phyloP scores from a whole-genome alignment of 1,139 yeast genomes.

The Lodderomyces parapsilosis region DNA sequence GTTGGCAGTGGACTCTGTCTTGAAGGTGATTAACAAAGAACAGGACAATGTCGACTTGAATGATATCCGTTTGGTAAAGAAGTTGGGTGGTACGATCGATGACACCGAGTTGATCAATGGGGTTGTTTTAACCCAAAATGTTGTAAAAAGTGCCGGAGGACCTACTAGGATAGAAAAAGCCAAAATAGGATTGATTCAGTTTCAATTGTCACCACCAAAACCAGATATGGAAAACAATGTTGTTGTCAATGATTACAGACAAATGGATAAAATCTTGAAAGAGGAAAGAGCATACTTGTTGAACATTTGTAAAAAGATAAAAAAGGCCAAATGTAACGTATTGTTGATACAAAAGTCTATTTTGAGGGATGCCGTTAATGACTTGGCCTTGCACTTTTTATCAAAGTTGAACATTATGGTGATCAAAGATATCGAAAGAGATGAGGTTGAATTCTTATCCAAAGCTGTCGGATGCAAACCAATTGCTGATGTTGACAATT shows the following conservation, averaged over 20 bases:
- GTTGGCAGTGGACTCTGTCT: slow-evolving; percentile 89
- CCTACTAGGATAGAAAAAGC: slow-evolving; percentile 96
- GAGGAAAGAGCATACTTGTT: slow-evolving; percentile 95
- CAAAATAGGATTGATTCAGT: slow-evolving; percentile 85
- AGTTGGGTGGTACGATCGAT: slow-evolving; percentile 96
- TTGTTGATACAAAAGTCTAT: slow-evolving; percentile 91
- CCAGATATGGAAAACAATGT: slow-evolving; percentile 99
- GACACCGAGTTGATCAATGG: slow-evolving; percentile 94
- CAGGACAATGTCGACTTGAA: slow-evolving; percentile 71
- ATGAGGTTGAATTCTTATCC: slow-evolving; percentile 90
- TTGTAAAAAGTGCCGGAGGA: slow-evolving; percentile 90
- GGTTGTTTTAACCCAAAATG: slow-evolving; percentile 88
- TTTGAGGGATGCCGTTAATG: slow-evolving; percentile 95
- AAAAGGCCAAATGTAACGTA: slow-evolving; percentile 96
- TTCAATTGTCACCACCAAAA: slow-evolving; percentile 97
- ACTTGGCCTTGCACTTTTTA: slow-evolving; percentile 89
- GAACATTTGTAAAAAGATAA: slow-evolving; percentile 92
- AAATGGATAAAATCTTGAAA: slow-evolving; percentile 96
- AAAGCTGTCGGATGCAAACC: slow-evolving; percentile 94
- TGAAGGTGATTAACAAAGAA: slow-evolving; percentile 64
- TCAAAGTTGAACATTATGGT: slow-evolving; percentile 92
- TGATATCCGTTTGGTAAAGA: slow-evolving; percentile 85
- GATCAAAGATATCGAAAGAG: slow-evolving; percentile 93
- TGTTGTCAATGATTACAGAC: slow-evolving; percentile 95
- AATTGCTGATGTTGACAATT: slow-evolving; percentile 90